Evolutionary conservation across 1,284 basidiomycete genomes (phyloP).

Genomic region (Coriolopsis trogii): DNA sequence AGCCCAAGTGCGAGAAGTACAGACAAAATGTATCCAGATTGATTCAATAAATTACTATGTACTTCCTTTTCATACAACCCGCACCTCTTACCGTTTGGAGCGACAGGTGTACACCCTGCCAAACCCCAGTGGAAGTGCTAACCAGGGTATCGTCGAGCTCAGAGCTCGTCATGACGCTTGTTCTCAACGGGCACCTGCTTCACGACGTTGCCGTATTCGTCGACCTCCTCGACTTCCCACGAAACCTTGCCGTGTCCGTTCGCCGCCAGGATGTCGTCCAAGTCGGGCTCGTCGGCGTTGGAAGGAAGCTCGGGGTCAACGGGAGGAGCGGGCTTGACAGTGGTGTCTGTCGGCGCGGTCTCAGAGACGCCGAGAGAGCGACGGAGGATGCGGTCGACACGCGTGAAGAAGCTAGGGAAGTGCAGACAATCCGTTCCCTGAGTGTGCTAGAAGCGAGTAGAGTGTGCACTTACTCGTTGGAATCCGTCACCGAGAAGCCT

Average conservation of each 20-base stretch:
- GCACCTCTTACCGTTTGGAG: neutral
- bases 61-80: constrained; percentile 10
- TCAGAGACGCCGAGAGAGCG: constrained; percentile 89
- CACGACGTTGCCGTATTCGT: constrained; percentile 59
- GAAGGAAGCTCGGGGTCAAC: constrained; percentile 56
- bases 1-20: too few species aligned
- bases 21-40: too few species aligned
- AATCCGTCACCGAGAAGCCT: constrained; percentile 87
- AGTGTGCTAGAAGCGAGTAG: too few species aligned
- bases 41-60: constrained; percentile 17
- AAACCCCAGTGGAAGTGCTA: too few species aligned
- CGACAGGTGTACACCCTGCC: too few species aligned
- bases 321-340: constrained; percentile 87
- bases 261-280: constrained; percentile 22
- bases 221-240: constrained; percentile 71
- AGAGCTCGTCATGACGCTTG: constrained; percentile 48
- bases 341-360: constrained; percentile 73
- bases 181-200: constrained; percentile 23
- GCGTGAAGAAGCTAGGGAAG: constrained; percentile 89
- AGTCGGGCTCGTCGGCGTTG: constrained; percentile 25
- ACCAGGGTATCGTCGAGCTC: too few species aligned
- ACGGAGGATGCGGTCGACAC: constrained; percentile 86
- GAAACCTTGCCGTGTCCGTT: constrained; percentile 38
- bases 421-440: neutral
- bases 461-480: constrained; percentile 65